Base-by-base conservation (phyloP, 169 alveolate species). In the Eimeria necatrix region DNA sequence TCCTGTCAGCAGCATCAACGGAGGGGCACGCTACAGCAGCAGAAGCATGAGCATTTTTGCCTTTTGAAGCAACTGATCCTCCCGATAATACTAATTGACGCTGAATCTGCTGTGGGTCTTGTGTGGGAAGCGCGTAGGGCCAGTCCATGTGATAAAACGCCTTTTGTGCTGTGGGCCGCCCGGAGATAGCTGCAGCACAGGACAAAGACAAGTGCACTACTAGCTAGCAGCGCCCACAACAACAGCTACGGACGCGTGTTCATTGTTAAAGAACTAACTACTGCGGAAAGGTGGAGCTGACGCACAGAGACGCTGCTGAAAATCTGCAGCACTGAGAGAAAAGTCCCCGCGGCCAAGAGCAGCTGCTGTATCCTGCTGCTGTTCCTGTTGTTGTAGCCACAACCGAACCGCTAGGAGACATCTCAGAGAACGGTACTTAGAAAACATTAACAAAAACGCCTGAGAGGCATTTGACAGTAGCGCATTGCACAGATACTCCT, bases 291-390 rank as follows among this genome's bases (percentile, higher is more conserved):
- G 68, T 14, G 68, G 20, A 56, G 68, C 68, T 3, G 20, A 68
- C 78, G 0, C n/a, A 68, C 78, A 18, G 46, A 68, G 78, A 0
- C 4, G 78, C 78, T 68, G 46, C 78, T 68, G 78, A 16, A 68
- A 8, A n/a, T 68, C 46, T 14, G 46, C 32, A n/a, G 78, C 78
- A 68, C 78, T 68, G 14, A 7, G 41, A 8, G 78, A 0, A 3
- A 68, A 68, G 32, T 68, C 78, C 14, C 78, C 78, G 12, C 78
- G 12, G 78, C 78, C 78, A 16, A 68, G 78, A 68, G 78, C 78
- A 68, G 78, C 46, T 7, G 78, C 78, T 16, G n/a, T 52, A 10
- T 68, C 46, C 78, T 3, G 46, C 78, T 0, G 78, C 78, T 68
- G 78, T 10, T 68, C 41, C 78, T 68, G 46, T n/a, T 68, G 78